Evolutionary conservation across 495 filamentous ascomycete species (phyloP), one percentile per base, ranked within the genome.

Genomic region (Penicillium roqueforti): DNA sequence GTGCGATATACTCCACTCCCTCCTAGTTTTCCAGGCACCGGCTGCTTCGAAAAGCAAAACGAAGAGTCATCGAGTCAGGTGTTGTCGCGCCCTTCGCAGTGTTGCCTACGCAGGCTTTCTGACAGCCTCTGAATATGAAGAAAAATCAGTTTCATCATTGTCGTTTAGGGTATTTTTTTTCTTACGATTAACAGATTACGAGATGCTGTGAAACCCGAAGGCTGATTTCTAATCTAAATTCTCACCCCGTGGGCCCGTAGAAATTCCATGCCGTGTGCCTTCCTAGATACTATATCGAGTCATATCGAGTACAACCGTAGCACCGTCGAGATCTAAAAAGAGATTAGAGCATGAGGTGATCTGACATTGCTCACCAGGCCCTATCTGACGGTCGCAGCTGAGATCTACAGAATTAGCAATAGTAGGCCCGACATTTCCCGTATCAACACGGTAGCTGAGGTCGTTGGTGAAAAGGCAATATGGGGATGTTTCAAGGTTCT

Each of bases 61-160:
- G 16, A 42, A 36, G 59, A 62, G 59, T 62, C 59, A 62, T 55
- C 47, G 41, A 29, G 44, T 60, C 49, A 57, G 19, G 29, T 58
- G 54, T 20, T 23, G n/a, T 37, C 32, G 41, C 43, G 49, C 51
- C 59, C 47, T 20, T 14, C 52, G 6, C 32, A 16, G 32, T 65
- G 62, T 41, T 66, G 63, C 63, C 59, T 62, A 58, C 56, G 61
- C 25, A 52, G 23, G 38, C 34, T 5, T 20, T 32, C 34, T 46
- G 28, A 46, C 43, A 28, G n/a, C n/a, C n/a, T 31, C 26, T 25
- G 31, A 46, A 22, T 8, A 36, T 48, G 22, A 31, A 2, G 22
- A 43, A 47, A 40, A 31, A 4, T 22, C 14, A 10, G 42, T 37
- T 54, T 54, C 42, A 54, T 37, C 22, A 31, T 31, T n/a, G 23